Evolutionary conservation across 176 grass and related monocot genomes (phyloP).

Genomic region (sorghum (Sorghum bicolor)): DNA sequence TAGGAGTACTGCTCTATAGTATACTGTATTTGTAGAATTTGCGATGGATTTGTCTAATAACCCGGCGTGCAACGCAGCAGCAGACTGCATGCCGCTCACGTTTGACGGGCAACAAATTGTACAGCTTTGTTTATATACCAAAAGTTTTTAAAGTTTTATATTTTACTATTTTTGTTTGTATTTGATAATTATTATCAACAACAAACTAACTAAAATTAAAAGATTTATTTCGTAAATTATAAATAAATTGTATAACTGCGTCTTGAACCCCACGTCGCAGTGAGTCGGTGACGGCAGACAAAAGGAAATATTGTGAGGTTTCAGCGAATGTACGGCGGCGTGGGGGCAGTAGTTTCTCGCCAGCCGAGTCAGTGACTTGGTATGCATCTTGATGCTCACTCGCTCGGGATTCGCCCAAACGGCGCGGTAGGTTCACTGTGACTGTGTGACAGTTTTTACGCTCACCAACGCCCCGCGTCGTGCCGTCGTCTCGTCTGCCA

Average conservation of each 20-base stretch:
- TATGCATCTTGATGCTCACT: background rate
- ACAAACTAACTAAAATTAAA: too few species aligned
- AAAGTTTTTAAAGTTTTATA: too few species aligned
- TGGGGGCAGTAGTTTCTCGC: background rate
- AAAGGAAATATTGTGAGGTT: background rate
- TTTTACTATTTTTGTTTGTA: too few species aligned
- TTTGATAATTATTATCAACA: too few species aligned
- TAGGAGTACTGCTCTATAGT: too few species aligned
- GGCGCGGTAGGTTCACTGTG: too few species aligned
- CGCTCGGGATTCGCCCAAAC: too few species aligned
- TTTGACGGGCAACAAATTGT: background rate
- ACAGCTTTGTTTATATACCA: too few species aligned
- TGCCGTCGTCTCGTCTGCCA: background rate
- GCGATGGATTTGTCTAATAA: too few species aligned
- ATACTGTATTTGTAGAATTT: too few species aligned
- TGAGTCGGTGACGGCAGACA: background rate
- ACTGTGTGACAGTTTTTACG: background rate
- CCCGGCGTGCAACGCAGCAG: background rate
- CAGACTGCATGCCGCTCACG: background rate
- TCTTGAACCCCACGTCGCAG: background rate
- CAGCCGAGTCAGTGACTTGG: conserved; percentile 5
- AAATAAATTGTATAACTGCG: too few species aligned
- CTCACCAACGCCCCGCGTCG: background rate
- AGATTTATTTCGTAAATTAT: too few species aligned
- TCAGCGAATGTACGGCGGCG: conserved; percentile 26